phyloP scores from a whole-genome alignment of 306 rosid species.

The Prunus mira region DNA sequence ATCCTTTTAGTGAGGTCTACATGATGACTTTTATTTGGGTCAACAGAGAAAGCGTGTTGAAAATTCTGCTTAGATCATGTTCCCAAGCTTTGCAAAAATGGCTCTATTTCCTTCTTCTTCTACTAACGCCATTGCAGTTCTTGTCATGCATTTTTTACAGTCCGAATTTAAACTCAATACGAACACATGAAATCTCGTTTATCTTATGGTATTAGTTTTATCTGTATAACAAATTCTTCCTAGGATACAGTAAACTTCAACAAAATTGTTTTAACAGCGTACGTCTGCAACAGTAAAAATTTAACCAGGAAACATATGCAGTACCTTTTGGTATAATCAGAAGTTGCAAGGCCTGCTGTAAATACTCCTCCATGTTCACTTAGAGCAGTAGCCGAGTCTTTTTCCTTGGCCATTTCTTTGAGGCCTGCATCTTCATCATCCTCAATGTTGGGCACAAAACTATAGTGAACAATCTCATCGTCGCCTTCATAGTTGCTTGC shows the following conservation, averaged over 20 bases:
- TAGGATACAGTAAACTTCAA: neutral
- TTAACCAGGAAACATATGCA: neutral
- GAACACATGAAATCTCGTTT: too few species aligned
- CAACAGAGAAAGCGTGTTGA: neutral
- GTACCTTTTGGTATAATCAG: neutral
- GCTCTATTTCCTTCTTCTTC: too few species aligned
- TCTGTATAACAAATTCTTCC: neutral
- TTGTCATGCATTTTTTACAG: neutral
- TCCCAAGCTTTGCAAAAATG: neutral
- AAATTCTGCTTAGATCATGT: neutral
- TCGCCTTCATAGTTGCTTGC: neutral
- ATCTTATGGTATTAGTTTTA: neutral
- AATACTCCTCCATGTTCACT: conserved; percentile 32
- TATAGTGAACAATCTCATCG: neutral
- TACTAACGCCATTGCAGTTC: neutral
- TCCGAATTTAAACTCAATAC: too few species aligned
- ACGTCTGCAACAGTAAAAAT: too few species aligned
- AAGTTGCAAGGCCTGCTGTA: conserved; percentile 25
- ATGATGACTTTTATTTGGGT: neutral
- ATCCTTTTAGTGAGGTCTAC: too few species aligned
- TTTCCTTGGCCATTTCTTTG: conserved; percentile 43
- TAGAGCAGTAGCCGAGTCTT: conserved; percentile 20
- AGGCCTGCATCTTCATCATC: conserved; percentile 37
- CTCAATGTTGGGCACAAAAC: neutral
- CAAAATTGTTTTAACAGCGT: too few species aligned